Percentiles rank a stretch among this genome's conserved stretches.
These are phyloP conservation scores for Murraya koenigii DNA, from an alignment of 345 rosid species.

Conservation along the genomic window DNA sequence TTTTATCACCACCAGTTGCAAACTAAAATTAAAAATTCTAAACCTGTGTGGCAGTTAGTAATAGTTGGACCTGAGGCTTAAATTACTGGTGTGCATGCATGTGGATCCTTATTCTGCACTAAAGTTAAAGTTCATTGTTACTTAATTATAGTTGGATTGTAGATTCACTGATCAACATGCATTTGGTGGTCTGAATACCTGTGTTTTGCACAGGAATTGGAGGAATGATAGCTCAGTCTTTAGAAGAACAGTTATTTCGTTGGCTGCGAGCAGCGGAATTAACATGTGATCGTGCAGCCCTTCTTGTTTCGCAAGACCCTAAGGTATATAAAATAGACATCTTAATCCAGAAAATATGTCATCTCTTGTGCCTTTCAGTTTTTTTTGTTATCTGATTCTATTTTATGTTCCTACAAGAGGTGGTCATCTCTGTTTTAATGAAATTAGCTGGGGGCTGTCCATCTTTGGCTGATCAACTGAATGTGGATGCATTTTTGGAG, in stretches of 20 bases:
- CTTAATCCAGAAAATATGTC: background rate
- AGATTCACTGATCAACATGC: background rate
- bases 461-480: slow-evolving; percentile 87
- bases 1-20: background rate
- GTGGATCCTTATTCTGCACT: background rate
- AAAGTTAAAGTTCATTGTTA: background rate
- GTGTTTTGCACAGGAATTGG: slow-evolving; percentile 61
- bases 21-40: background rate
- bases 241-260: slow-evolving; percentile 86
- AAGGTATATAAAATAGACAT: slow-evolving; percentile 46
- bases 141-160: background rate
- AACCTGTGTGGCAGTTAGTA: background rate
- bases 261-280: slow-evolving; percentile 96
- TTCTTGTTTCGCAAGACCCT: slow-evolving; percentile 92
- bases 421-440: slow-evolving; percentile 92
- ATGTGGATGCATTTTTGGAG: slow-evolving; percentile 92
- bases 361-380: background rate
- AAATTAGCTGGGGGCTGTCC: slow-evolving; percentile 96
- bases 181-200: slow-evolving; percentile 1
- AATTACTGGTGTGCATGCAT: background rate
- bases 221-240: slow-evolving; percentile 69
- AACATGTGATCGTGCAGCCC: slow-evolving; percentile 98
- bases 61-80: background rate
- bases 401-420: slow-evolving; percentile 68
- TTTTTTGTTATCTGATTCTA: slow-evolving; percentile 24